phyloP scores from a whole-genome alignment of 2,329 filamentous ascomycete species.

The Nigrospora sphaerica region DNA sequence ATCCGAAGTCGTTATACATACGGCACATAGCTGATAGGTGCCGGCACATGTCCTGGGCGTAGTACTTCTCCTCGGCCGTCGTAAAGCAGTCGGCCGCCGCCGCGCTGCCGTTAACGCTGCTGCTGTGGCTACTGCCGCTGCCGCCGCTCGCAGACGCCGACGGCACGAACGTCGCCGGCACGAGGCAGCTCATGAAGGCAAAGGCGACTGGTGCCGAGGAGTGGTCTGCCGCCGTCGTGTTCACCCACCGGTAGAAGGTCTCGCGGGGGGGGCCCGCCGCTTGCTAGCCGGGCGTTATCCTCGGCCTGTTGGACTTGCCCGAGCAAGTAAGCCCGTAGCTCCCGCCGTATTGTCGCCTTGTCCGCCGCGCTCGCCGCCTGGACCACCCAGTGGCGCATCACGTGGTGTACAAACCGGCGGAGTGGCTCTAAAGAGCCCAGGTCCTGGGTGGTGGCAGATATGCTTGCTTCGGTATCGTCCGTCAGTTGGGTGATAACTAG shows the following conservation, averaged over 20 bases:
- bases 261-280: not conserved
- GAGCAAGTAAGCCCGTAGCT: conserved; percentile 8
- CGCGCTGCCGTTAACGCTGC: conserved; percentile 2
- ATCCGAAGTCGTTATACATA: not conserved
- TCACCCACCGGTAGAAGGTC: conserved; percentile 11
- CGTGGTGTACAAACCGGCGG: conserved; percentile 8
- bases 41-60: conserved; percentile 7
- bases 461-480: too few species aligned
- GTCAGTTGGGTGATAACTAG: too few species aligned
- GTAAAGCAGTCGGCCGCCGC: conserved; percentile 9
- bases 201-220: conserved; percentile 10
- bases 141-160: too few species aligned
- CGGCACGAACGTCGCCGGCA: not conserved
- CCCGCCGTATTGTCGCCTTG: conserved; percentile 6
- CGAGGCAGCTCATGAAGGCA: conserved; percentile 9
- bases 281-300: conserved; percentile 5
- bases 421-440: too few species aligned
- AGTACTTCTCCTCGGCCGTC: conserved; percentile 9
- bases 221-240: conserved; percentile 10
- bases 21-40: conserved; percentile 2
- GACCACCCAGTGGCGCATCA: conserved; percentile 7
- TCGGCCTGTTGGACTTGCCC: conserved; percentile 10
- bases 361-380: conserved; percentile 6
- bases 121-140: not conserved
- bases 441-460: too few species aligned